Conservation (phyloP, 75 land plant genomes). For the Sequoiadendron giganteum region DNA sequence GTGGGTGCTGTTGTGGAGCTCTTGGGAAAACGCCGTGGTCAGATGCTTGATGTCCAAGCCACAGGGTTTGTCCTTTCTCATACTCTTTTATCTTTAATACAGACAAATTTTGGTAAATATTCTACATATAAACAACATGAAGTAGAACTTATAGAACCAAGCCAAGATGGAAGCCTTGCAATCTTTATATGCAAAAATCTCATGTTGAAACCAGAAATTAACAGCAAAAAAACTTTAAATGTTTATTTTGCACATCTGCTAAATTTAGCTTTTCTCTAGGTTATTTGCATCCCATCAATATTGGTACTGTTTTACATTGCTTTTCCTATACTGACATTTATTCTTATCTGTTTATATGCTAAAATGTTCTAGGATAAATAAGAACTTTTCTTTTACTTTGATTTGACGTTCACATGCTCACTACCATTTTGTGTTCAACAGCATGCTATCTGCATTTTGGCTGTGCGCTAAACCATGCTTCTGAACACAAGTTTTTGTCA, state of each 20-base stretch:
- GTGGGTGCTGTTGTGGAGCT: slow-evolving; percentile 94
- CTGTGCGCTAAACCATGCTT: neutral
- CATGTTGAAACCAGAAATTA: neutral
- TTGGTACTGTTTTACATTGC: neutral
- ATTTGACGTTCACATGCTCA: neutral
- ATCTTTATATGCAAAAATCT: neutral
- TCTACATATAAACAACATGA: neutral
- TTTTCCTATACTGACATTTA: neutral
- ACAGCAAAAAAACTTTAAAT: neutral
- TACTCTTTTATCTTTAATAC: neutral
- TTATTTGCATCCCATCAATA: neutral
- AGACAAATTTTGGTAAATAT: neutral
- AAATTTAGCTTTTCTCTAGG: neutral
- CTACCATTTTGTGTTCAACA: neutral
- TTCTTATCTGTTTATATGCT: neutral
- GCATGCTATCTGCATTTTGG: neutral
- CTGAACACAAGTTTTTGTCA: neutral
- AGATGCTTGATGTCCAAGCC: slow-evolving; percentile 93
- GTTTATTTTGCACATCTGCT: neutral
- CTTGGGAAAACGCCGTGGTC: slow-evolving; percentile 94
- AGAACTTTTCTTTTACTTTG: neutral
- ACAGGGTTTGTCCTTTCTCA: slow-evolving; percentile 48
- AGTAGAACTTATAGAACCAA: neutral
- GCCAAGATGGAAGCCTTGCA: neutral
- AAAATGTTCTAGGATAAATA: neutral